These are phyloP conservation scores for Stentor coeruleus DNA, from an alignment of 73 alveolate species.

Conservation along the genomic window DNA sequence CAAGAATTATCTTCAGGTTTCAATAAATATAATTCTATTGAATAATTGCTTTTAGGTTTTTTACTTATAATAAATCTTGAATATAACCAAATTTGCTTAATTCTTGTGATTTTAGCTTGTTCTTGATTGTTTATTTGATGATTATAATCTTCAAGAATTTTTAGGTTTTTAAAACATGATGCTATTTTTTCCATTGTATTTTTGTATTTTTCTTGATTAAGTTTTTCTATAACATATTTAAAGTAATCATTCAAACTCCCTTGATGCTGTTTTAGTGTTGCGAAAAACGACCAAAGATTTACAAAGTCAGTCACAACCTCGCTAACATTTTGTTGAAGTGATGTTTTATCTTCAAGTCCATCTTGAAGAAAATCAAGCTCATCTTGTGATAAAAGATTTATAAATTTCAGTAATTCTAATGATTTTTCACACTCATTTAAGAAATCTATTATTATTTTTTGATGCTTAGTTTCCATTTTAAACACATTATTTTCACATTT, in stretches of 20 bases:
- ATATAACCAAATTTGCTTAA: not conserved
- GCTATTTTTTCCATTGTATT: not conserved
- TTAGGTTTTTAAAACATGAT: not conserved
- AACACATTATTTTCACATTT: not conserved
- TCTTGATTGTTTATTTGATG: not conserved
- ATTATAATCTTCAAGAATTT: not conserved
- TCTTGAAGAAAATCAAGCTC: not conserved
- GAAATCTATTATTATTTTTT: not conserved
- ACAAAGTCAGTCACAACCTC: not conserved
- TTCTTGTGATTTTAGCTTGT: not conserved
- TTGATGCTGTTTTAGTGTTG: not conserved
- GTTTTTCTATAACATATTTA: not conserved
- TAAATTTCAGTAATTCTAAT: not conserved
- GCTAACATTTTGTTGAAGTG: too few relatives aligned
- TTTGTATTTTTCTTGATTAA: not conserved
- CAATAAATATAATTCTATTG: not conserved
- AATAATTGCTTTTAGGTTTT: too few relatives aligned
- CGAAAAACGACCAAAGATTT: not conserved
- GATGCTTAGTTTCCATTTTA: not conserved
- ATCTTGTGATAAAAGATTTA: not conserved
- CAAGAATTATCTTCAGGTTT: not conserved
- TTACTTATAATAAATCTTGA: not conserved
- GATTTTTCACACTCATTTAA: not conserved
- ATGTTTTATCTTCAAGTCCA: not conserved
- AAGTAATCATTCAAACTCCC: not conserved